Base-by-base conservation (phyloP, 2,329 filamentous ascomycete species). In the Xylaria multiplex region DNA sequence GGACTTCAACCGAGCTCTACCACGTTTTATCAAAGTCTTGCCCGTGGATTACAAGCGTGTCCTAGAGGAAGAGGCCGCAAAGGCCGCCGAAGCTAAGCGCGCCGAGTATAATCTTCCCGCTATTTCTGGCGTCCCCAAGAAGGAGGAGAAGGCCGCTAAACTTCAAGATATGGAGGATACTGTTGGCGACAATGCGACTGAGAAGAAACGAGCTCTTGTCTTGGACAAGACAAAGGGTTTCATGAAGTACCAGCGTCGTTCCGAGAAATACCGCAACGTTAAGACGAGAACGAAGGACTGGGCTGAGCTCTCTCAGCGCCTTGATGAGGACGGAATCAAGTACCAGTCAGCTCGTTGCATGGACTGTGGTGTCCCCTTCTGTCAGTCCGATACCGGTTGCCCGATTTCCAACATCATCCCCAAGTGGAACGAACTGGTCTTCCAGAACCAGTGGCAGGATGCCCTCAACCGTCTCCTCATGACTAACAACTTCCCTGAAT, bases 401-500 rank as follows among this genome's bases (percentile, higher is more conserved):
- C 95, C 95, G 1, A 97, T 97, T 79, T 93, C 90, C 72, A 98
- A 98, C 82, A 96, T 98, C 77, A 98, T 98, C 74, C 95, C 95
- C 64, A 97, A 97, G 74, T 97, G 93, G 93, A 97, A 96, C 64
- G 93, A 97, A 67, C 70, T 97, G 8, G 88, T 96, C 0, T 89
- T 89, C 62, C 64, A 88, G 64, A 86, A 88, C 54, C 90, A 96
- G 69, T 98, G 95, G 95, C 88, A 90, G 72, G 94, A 97, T 80
- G 95, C 95, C 27, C 88, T 97, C 3, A 95, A 97, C 81, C 88
- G 93, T 66, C 86, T 98, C 11, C 84, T 97, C 60, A 95, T 96
- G 91, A 97, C 95, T 71, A 97, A 98, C 84, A 97, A 97, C 82
- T 97, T 98, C 86, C 95, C 95, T 3, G 95, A 98, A 78, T 97